Conservation (phyloP, 306 rosid genomes). For the Vigna reflexopilosa region DNA sequence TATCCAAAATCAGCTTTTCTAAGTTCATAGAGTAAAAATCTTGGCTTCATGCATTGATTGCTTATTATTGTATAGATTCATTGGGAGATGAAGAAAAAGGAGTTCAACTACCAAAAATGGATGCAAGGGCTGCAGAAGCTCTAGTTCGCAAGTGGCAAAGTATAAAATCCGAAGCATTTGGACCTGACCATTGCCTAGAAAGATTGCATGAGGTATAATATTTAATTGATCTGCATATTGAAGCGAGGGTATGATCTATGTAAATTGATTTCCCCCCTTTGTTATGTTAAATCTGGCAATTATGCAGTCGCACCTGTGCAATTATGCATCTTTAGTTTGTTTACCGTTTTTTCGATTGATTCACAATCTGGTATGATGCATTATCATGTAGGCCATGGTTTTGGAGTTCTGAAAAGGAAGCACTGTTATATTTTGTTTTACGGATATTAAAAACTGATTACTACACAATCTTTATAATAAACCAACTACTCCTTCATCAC, state of each 20-base stretch:
- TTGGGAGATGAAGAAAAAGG: slow-evolving; percentile 55
- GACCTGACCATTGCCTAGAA: slow-evolving; percentile 74
- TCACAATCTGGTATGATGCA: neutral
- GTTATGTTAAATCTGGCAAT: slow-evolving; percentile 31
- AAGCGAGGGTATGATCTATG: neutral
- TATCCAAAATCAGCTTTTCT: slow-evolving; percentile 33
- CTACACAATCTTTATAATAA: neutral
- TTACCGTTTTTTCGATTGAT: neutral
- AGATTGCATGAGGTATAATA: slow-evolving; percentile 72
- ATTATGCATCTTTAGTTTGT: slow-evolving; percentile 2
- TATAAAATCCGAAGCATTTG: slow-evolving; percentile 87
- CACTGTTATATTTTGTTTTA: neutral
- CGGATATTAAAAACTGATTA: neutral
- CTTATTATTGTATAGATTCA: slow-evolving; percentile 49
- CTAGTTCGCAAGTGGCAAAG: slow-evolving; percentile 91
- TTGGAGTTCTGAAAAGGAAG: slow-evolving; percentile 22
- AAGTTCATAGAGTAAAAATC: slow-evolving; percentile 30
- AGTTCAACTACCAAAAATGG: slow-evolving; percentile 75
- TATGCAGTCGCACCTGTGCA: slow-evolving; percentile 27
- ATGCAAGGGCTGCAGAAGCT: slow-evolving; percentile 90
- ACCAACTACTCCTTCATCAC: slow-evolving; percentile 2
- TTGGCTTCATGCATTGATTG: slow-evolving; percentile 24
- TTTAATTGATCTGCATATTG: slow-evolving; percentile 15
- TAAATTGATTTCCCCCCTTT: slow-evolving; percentile 12
- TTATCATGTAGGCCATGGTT: slow-evolving; percentile 17